Evolutionary conservation across 2,329 filamentous ascomycete genomes (phyloP), one percentile per base, ranked within the genome.

Genomic region (Thielaviopsis ethacetica): DNA sequence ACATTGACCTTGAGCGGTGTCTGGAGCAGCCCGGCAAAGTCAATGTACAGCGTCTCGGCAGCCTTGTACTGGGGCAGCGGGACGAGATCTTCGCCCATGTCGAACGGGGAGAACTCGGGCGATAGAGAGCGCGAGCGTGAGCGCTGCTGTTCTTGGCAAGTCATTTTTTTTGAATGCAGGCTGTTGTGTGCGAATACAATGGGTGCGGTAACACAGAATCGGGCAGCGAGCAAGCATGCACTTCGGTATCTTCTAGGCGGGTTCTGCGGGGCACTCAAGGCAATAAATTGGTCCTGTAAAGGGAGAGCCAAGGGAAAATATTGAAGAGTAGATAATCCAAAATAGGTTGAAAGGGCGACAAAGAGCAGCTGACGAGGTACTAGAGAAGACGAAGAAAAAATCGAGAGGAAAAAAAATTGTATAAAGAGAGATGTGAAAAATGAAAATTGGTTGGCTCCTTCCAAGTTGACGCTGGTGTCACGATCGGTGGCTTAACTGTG

Each of bases 1-100:
- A 96, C 90, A 66, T 88, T 86, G 17, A 97, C 80, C 62, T 80
- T 76, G 62, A 97, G 77, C 12, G 86, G 83, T 54, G 79, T 73
- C 21, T 76, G 71, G 38, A 96, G 76, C 57, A 93, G 78, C 47
- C 87, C 85, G 63, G 86, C 84, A 67, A 97, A 93, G 65, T 79
- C 74, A 57, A 82, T 71, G 26, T 70, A 70, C 17, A 73, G 75
- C 54, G 76, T 77, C 54, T 75, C 75, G 19, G 79, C 76, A 1
- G 71, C 66, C 68, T 82, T 84, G 71, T 80, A 78, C 41, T 67
- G 71, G 19, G 81, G 81, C 13, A 84, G 71, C n/a, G 81, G 80
- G n/a, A 78, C 71, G 24, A 84, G 66, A 62, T 79, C 78, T 63
- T 77, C 74, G 62, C 75, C 77, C 62, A 84, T 71, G 17, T 69